Evolutionary conservation across 306 rosid species (phyloP), one percentile per base, ranked within the genome.

Genomic region (Mucuna pruriens): DNA sequence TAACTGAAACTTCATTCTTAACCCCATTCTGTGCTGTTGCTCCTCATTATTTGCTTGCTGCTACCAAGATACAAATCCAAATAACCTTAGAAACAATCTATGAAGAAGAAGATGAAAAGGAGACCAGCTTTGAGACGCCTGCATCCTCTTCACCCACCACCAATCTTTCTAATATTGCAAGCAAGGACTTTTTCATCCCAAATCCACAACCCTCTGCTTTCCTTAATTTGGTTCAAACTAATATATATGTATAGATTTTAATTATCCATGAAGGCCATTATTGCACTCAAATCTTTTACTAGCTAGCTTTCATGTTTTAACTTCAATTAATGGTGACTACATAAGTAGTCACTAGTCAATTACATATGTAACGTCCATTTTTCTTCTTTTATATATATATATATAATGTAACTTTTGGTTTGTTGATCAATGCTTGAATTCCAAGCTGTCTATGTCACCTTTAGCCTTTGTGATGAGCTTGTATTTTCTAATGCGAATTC

Each of bases 81-180:
- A 19, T 22, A 67, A 67, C 73, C 34, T 23, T 67, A 22, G 73
- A 67, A 67, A 67, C 73, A 13, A 67, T 67, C 34, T 67, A 38
- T 20, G 73, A 67, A 67, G 92, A 89, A 12, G 85, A 83, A 16
- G 75, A 39, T 19, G 84, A 80, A 33, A 29, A 25, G 34, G 51
- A 74, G 19, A 19, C 44, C 16, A 49, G 6, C 31, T 12, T 51
- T 33, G 48, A 72, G 23, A 13, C 8, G 2, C 0, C 19, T 52
- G 13, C 44, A 33, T 5, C 31, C 7, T 5, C 48, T 51, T 51
- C 77, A 9, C 31, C 77, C 46, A 31, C 77, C 20, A 51, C 2
- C 10, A 1, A n/a, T 46, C 16, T 55, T 58, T 23, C 11, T 7
- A 31, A 17, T 26, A n/a, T n/a, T n/a, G 3, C 63, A n/a, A 23